These are phyloP conservation scores for Candida cerambycidarum DNA, from an alignment of 805 yeast species.

Conservation along the genomic window DNA sequence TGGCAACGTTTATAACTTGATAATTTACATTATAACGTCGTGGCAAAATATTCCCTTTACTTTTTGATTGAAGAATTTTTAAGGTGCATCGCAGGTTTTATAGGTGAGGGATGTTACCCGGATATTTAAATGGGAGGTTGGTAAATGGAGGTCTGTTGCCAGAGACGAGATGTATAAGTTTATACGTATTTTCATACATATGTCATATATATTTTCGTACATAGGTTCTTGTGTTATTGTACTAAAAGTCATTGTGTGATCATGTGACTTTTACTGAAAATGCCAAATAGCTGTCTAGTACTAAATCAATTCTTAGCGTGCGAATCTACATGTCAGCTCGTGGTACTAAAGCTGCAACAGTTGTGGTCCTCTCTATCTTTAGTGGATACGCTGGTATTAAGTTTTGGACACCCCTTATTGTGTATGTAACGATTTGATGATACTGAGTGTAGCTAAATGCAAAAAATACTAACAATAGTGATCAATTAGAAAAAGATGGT, in stretches of 20 bases:
- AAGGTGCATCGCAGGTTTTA: constrained; percentile 5
- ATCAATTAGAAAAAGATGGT: constrained; percentile 64
- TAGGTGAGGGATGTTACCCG: constrained; percentile 14
- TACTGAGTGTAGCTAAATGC: too few species aligned
- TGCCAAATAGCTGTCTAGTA: too few species aligned
- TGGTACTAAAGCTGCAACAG: constrained; percentile 20
- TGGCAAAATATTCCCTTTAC: constrained; percentile 63
- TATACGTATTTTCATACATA: too few species aligned
- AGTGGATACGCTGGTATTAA: constrained; percentile 53
- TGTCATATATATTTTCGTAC: too few species aligned
- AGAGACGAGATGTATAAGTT: too few species aligned
- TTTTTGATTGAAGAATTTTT: constrained; percentile 52
- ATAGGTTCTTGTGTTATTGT: too few species aligned
- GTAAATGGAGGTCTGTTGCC: neutral
- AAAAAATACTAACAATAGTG: constrained; percentile 41
- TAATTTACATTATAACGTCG: constrained; percentile 61
- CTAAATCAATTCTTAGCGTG: too few species aligned
- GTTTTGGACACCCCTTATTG: constrained; percentile 73
- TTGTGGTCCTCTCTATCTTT: constrained; percentile 21
- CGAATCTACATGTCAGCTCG: too few species aligned
- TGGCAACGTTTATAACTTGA: constrained; percentile 70
- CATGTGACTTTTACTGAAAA: too few species aligned
- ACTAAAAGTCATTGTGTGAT: too few species aligned
- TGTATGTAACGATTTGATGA: too few species aligned
- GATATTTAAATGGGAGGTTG: neutral